Conservation (phyloP, 345 rosid genomes). For the Citrus cavaleriei region DNA sequence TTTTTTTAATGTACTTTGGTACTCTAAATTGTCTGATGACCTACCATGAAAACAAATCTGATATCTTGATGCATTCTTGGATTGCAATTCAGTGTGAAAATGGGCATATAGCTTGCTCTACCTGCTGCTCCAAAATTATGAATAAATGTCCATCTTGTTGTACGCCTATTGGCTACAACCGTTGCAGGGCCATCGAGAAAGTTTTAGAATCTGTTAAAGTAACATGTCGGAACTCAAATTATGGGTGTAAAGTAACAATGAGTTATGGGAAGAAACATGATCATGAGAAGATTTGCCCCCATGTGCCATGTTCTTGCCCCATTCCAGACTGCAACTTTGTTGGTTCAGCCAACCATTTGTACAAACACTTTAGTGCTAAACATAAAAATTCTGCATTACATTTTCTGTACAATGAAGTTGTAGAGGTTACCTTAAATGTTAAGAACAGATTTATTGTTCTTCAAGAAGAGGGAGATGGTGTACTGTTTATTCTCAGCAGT, state of each 20-base stretch:
- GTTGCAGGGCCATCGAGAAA: slow-evolving; percentile 60
- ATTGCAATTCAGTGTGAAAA: slow-evolving; percentile 52
- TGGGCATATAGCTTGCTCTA: slow-evolving; percentile 58
- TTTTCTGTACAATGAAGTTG: slow-evolving; percentile 9
- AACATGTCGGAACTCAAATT: slow-evolving; percentile 36
- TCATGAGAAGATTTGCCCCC: slow-evolving; percentile 43
- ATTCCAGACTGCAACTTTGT: slow-evolving; percentile 32
- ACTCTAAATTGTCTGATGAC: background rate
- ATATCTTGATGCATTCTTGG: background rate
- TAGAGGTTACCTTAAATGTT: background rate
- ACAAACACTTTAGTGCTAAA: slow-evolving; percentile 28
- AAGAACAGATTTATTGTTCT: slow-evolving; percentile 12
- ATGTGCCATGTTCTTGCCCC: slow-evolving; percentile 56
- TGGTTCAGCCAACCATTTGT: slow-evolving; percentile 37
- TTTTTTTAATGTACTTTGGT: background rate
- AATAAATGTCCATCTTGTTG: slow-evolving; percentile 52
- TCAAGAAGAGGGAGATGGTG: slow-evolving; percentile 12
- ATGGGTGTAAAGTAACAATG: slow-evolving; percentile 41
- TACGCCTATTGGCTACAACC: slow-evolving; percentile 45
- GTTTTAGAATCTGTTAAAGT: slow-evolving; percentile 41
- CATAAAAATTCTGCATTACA: slow-evolving; percentile 26
- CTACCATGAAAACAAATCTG: background rate
- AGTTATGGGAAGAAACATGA: slow-evolving; percentile 25
- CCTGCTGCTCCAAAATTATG: slow-evolving; percentile 43
- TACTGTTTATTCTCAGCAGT: slow-evolving; percentile 24